Evolutionary conservation across 2,329 filamentous ascomycete genomes (phyloP).

Genomic region (Aspergillus pseudoterreus): DNA sequence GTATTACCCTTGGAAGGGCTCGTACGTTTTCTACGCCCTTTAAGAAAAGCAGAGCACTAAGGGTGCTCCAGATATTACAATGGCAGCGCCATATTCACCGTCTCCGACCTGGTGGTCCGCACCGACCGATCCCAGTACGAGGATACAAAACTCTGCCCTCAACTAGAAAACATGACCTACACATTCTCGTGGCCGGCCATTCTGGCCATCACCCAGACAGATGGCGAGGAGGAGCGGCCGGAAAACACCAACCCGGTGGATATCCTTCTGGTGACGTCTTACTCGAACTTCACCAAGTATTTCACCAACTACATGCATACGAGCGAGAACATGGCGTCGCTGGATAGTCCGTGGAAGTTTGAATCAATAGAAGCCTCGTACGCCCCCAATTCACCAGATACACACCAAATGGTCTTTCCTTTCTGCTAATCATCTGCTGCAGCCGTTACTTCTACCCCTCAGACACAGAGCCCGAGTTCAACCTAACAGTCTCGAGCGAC

Average conservation of each 20-base stretch:
- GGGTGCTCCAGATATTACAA: conserved; percentile 6
- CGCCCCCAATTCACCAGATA: not conserved
- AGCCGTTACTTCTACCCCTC: not conserved
- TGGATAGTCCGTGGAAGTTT: not conserved
- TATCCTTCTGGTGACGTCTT: not conserved
- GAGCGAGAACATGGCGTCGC: not conserved
- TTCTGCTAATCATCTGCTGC: not conserved
- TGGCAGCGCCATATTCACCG: conserved; percentile 4
- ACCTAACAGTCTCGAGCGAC: conserved; percentile 1
- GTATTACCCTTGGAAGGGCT: conserved; percentile 7
- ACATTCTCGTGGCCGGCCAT: not conserved
- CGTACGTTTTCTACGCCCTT: conserved; percentile 1
- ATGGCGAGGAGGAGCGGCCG: not conserved
- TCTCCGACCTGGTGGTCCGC: not conserved
- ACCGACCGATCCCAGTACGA: not conserved
- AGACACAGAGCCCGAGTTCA: not conserved
- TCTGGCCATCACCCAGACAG: not conserved
- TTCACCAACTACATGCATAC: not conserved
- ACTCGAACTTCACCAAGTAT: not conserved
- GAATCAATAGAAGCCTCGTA: not conserved
- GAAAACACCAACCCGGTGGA: not conserved
- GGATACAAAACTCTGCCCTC: not conserved
- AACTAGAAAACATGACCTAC: not conserved
- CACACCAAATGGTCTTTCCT: too few species aligned
- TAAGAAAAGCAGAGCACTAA: not conserved